phyloP scores from a whole-genome alignment of 2,329 filamentous ascomycete species.

The Talaromyces albobiverticillius region DNA sequence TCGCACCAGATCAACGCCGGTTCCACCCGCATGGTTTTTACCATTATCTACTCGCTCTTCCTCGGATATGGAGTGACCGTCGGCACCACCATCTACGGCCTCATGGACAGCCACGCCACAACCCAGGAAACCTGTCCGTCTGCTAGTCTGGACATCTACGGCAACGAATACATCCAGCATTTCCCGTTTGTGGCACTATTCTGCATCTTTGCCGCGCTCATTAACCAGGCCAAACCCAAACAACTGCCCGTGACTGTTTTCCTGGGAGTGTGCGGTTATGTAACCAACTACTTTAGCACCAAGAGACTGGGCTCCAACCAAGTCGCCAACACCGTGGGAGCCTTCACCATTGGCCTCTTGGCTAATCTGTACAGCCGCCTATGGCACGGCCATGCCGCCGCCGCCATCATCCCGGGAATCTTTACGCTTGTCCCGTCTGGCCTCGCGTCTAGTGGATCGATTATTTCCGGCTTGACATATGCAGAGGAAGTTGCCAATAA shows the following conservation, averaged over 20 bases:
- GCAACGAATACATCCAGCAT: slow-evolving; percentile 48
- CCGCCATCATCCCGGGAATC: slow-evolving; percentile 83
- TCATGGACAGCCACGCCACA: slow-evolving; percentile 56
- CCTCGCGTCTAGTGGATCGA: slow-evolving; percentile 56
- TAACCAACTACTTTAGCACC: slow-evolving; percentile 72
- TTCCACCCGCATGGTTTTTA: slow-evolving; percentile 71
- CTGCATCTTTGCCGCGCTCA: slow-evolving; percentile 70
- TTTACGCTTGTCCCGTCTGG: slow-evolving; percentile 67
- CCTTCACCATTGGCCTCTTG: slow-evolving; percentile 71
- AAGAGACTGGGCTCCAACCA: slow-evolving; percentile 68
- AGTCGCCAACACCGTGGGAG: slow-evolving; percentile 74
- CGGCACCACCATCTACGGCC: slow-evolving; percentile 61
- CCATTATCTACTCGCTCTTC: slow-evolving; percentile 70
- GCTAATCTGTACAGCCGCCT: slow-evolving; percentile 75
- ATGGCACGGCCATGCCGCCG: slow-evolving; percentile 77
- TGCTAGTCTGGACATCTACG: slow-evolving; percentile 49
- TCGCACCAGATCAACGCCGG: slow-evolving; percentile 67
- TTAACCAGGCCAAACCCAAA: slow-evolving; percentile 79
- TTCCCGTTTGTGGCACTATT: slow-evolving; percentile 76
- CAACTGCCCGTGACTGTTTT: slow-evolving; percentile 74
- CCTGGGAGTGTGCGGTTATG: slow-evolving; percentile 71
- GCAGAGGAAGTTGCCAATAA: slow-evolving; percentile 50
- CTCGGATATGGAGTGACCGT: slow-evolving; percentile 72
- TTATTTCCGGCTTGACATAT: slow-evolving; percentile 56
- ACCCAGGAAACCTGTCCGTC: slow-evolving; percentile 47